phyloP scores from a whole-genome alignment of 202 grass and related monocot genomes.

The Schoenoplectus triqueter region DNA sequence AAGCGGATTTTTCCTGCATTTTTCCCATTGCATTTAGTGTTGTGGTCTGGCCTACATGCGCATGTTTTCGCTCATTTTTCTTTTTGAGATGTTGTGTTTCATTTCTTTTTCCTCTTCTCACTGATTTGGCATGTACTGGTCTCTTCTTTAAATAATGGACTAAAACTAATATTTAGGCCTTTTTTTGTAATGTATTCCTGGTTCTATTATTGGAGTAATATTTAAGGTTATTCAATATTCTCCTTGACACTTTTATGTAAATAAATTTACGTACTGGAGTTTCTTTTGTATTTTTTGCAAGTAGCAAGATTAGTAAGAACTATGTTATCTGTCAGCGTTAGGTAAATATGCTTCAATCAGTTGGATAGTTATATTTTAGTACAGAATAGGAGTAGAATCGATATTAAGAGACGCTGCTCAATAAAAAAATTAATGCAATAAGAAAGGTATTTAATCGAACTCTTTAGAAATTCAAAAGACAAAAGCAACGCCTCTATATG shows the following conservation, averaged over 20 bases:
- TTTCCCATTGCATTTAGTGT: conserved; percentile 26
- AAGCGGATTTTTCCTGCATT: conserved; percentile 1
- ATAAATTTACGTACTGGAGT: background rate
- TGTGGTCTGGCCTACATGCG: conserved; percentile 27
- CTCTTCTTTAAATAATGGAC: conserved; percentile 27
- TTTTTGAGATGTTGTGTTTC: conserved; percentile 10
- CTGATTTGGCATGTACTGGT: background rate
- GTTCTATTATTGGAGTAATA: conserved; percentile 13
- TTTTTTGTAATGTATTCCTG: background rate
- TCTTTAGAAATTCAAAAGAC: no score
- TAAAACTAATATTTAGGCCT: background rate
- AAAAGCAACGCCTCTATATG: no score
- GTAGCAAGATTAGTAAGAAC: no score
- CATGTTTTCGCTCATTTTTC: background rate
- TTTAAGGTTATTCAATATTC: background rate
- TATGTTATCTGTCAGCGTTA: no score
- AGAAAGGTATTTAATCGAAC: no score
- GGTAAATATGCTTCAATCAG: no score
- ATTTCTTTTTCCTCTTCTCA: background rate
- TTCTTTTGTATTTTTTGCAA: background rate
- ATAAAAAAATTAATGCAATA: no score
- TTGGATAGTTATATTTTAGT: no score
- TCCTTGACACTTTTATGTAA: background rate
- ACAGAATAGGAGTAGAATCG: no score
- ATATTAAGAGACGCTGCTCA: no score